Evolutionary conservation across 1,284 basidiomycete species (phyloP), one percentile per base, ranked within the genome.

Genomic region (Cystobasidiaceae sp.): DNA sequence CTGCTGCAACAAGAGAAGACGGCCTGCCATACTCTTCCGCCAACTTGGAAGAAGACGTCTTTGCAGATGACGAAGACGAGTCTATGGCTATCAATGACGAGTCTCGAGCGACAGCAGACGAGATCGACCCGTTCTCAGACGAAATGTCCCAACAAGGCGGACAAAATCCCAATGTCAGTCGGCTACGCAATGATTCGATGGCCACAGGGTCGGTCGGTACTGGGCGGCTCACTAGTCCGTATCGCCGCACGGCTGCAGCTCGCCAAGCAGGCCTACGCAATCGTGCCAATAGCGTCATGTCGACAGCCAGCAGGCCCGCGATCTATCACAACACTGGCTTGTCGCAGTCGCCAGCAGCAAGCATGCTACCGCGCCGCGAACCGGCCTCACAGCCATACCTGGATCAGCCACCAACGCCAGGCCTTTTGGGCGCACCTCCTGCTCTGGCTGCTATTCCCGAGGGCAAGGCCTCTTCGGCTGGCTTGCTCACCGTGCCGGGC

Each of bases 1-100:
- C 91, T 9, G 87, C 90, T 23, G 92, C 92, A 3, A 90, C 92
- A 79, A 90, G 90, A 67, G 88, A 85, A 8, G 91, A 93, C 71
- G 88, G 89, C 39, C 51, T 67, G 21, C 67, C 61, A 28, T 54
- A 59, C 54, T 43, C 48, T 37, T 59, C 44, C 19, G 50, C 43
- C 0, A 50, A 56, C 19, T 23, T 51, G 6, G 59, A 56, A 7
- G 45, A 49, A 45, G 64, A 66, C 30, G 41, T 49, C 19, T 64
- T 64, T 49, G 60, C 60, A 13, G 61, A 64, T 11, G 63, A 65
- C 17, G 63, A 49, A 41, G 52, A 51, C 48, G 56, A 66, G 25
- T 48, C 69, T 4, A 69, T 67, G 41, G 58, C 68, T 4, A 30
- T 73, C 56, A 68, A 71, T 28, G 45, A 63, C 6, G 55, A 65